Evolutionary conservation across 768 basidiomycete species (phyloP), one percentile per base, ranked within the genome.

Genomic region (Mycena alexandri): DNA sequence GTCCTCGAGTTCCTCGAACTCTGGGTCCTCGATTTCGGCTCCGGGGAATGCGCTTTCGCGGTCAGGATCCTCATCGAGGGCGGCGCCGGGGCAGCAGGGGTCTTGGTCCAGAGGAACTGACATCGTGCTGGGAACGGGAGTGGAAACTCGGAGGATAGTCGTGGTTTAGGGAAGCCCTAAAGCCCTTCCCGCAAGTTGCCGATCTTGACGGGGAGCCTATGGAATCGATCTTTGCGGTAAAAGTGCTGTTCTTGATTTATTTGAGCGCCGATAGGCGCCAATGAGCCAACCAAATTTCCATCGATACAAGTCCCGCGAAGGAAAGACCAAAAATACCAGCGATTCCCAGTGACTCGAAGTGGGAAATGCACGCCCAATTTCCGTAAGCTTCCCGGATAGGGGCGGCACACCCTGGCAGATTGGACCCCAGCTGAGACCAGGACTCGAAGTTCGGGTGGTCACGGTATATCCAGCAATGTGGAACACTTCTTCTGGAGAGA

Each of bases 1-100:
- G 34, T 68, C 74, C 11, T 10, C 38, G 38, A 92, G 64, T 71
- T 90, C 87, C 1, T 81, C 81, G 55, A 86, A 24, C 5, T 70
- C 64, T n/a, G 65, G 24, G 43, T 66, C 69, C 21, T 34, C 52
- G 12, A 16, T 48, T 17, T 61, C 69, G 14, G 69, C 64, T 25
- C 55, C 64, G 13, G 69, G 64, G 56, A 51, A 70, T 4, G 9
- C 22, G 33, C 44, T 21, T 61, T 66, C 72, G 36, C 33, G 53
- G 7, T 77, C 75, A 9, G 84, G 81, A 22, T 79, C 84, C 0
- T 82, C 78, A 63, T 84, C 83, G 29, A 29, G 29, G 29, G 29
- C 6, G n/a, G 82, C 83, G 60, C 21, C n/a, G 41, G 47, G 14
- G 36, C 41, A 47, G 29, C 46, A 21, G 21, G 68, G 71, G 34